phyloP scores from a whole-genome alignment of 306 rosid species.

The Hylodesmum podocarpum region DNA sequence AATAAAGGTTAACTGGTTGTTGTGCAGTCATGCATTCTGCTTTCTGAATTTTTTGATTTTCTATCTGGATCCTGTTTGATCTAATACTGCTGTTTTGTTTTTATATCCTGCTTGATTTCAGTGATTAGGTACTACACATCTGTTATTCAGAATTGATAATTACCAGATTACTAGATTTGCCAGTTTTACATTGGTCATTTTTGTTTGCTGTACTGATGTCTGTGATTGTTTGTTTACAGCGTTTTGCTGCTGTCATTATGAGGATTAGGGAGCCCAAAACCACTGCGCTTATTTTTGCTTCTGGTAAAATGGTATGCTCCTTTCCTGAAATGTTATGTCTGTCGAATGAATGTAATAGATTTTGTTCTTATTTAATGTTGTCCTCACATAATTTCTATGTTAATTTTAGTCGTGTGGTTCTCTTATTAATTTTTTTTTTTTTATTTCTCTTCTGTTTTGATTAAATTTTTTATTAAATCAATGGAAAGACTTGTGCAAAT shows the following conservation, averaged over 20 bases:
- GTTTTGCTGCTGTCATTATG: constrained; percentile 98
- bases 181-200: background rate
- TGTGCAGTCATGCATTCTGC: background rate
- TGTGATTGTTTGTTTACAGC: constrained; percentile 52
- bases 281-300: constrained; percentile 91
- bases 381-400: background rate
- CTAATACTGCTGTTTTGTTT: background rate
- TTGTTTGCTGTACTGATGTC: background rate
- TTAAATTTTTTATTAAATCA: background rate
- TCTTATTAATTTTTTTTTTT: background rate
- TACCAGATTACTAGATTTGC: background rate
- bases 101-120: background rate
- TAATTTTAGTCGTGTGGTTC: background rate
- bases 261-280: constrained; percentile 98
- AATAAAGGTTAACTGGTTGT: background rate
- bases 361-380: background rate
- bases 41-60: background rate
- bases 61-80: background rate
- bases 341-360: background rate
- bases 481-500: background rate
- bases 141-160: background rate
- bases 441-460: background rate
- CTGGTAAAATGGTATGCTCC: constrained; percentile 87
- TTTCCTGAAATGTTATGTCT: background rate
- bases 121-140: background rate